Conservation (phyloP, 2,329 filamentous ascomycete species). For the Ceratocystis huliohia region DNA sequence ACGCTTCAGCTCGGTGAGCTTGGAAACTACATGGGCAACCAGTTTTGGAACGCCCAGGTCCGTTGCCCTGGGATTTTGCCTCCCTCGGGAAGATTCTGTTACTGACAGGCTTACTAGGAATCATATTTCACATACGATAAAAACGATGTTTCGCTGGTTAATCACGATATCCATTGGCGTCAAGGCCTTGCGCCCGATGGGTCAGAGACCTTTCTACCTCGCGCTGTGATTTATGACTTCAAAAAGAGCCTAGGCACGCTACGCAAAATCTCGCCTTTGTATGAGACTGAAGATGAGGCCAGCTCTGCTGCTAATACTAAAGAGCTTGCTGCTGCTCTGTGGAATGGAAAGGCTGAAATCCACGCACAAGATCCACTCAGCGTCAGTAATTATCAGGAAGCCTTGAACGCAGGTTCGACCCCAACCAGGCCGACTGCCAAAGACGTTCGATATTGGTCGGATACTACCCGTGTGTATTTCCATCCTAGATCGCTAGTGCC, state of each 20-base stretch:
- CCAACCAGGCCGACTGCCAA: slow-evolving; percentile 53
- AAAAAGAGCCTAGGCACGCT: slow-evolving; percentile 88
- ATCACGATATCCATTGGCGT: slow-evolving; percentile 67
- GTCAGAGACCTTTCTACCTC: slow-evolving; percentile 79
- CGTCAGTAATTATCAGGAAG: slow-evolving; percentile 63
- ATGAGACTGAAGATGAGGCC: slow-evolving; percentile 32
- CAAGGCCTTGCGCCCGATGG: slow-evolving; percentile 72
- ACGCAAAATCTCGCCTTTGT: slow-evolving; percentile 76
- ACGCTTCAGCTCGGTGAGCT: slow-evolving; percentile 87
- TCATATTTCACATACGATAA: slow-evolving; percentile 87
- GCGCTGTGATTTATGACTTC: slow-evolving; percentile 86
- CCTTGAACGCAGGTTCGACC: slow-evolving; percentile 57
- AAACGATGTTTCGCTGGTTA: slow-evolving; percentile 27
- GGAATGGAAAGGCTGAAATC: slow-evolving; percentile 15
- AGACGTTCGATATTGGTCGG: slow-evolving; percentile 88
- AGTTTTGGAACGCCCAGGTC: slow-evolving; percentile 96
- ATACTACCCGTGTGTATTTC: slow-evolving; percentile 85
- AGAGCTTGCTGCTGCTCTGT: neutral
- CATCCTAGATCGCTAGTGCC: slow-evolving; percentile 81
- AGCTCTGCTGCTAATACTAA: neutral
- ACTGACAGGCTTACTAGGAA: slow-evolving; percentile 44
- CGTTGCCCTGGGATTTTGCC: slow-evolving; percentile 14
- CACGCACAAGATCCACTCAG: slow-evolving; percentile 44
- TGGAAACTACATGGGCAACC: slow-evolving; percentile 84
- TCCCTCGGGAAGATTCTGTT: neutral